Evolutionary conservation across 225 moss, liverwort and hornwort genomes (phyloP).

Genomic region (Marchantia paleacea): DNA sequence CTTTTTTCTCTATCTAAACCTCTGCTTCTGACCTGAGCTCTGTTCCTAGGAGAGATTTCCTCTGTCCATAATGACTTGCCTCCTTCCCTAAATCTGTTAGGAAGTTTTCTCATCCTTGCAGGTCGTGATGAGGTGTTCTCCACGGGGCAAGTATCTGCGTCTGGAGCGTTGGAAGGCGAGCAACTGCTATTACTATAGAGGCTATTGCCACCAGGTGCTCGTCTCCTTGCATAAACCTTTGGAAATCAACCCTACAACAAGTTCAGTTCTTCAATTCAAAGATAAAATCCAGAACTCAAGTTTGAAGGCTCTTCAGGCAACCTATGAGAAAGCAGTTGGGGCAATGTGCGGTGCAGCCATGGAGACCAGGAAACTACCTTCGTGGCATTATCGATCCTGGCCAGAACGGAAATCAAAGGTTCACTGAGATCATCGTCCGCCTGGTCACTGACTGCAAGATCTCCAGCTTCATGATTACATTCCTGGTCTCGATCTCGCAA

Average conservation of each 20-base stretch:
- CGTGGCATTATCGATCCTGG: neutral
- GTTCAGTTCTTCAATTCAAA: neutral
- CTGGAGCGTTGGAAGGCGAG: neutral
- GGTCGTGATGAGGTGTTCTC: conserved; percentile 27
- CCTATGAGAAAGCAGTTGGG: neutral
- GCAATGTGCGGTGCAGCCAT: no score
- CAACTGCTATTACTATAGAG: neutral
- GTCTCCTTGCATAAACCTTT: conserved; percentile 34
- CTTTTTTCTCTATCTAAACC: neutral
- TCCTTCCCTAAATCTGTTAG: conserved; percentile 27
- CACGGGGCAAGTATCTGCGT: neutral
- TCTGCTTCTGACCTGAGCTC: neutral
- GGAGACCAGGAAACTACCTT: neutral
- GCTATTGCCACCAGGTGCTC: neutral
- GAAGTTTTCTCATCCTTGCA: conserved; percentile 28
- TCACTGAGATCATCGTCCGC: conserved; percentile 6
- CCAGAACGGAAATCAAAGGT: neutral
- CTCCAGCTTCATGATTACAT: neutral
- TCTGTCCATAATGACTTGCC: neutral
- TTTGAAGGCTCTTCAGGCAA: neutral
- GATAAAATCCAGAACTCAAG: neutral
- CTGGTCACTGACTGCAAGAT: neutral
- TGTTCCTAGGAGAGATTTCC: neutral
- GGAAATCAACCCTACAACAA: conserved; percentile 7
- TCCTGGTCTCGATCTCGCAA: neutral